phyloP scores from a whole-genome alignment of 495 filamentous ascomycete genomes.

The Aspergillus affinis region DNA sequence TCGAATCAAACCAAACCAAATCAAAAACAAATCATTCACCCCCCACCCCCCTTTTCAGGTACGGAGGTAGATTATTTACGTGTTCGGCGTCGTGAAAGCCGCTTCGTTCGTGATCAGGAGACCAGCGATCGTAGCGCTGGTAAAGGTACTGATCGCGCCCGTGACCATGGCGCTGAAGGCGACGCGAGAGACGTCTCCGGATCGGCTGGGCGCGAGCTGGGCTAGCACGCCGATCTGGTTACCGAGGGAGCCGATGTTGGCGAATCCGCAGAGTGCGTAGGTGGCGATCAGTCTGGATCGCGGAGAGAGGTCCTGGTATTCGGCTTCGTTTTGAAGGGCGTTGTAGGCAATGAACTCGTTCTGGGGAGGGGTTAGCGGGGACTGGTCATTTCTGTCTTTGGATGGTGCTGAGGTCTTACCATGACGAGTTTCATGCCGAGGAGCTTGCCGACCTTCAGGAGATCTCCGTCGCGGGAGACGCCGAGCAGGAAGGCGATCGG shows the following conservation, averaged over 20 bases:
- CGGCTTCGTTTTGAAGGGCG: slow-evolving; percentile 41
- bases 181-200: slow-evolving; percentile 71
- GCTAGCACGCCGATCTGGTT: slow-evolving; percentile 84
- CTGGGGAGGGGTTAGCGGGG: slow-evolving; percentile 20
- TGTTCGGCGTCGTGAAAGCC: slow-evolving; percentile 14
- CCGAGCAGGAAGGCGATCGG: slow-evolving; percentile 83
- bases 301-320: slow-evolving; percentile 56
- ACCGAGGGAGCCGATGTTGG: slow-evolving; percentile 78
- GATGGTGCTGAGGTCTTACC: slow-evolving; percentile 31
- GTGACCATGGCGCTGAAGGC: slow-evolving; percentile 76
- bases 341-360: slow-evolving; percentile 68
- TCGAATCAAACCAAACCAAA: no score
- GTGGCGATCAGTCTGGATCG: slow-evolving; percentile 74
- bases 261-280: slow-evolving; percentile 73
- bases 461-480: slow-evolving; percentile 68
- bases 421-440: slow-evolving; percentile 83
- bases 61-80: no score
- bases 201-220: slow-evolving; percentile 72
- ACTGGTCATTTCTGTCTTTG: slow-evolving; percentile 5
- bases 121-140: slow-evolving; percentile 78
- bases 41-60: no score
- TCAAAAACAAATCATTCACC: no score
- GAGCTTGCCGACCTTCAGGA: slow-evolving; percentile 71
- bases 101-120: slow-evolving; percentile 62
- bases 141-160: slow-evolving; percentile 77